phyloP scores from a whole-genome alignment of 345 rosid species.

The Eucalyptus regnans region DNA sequence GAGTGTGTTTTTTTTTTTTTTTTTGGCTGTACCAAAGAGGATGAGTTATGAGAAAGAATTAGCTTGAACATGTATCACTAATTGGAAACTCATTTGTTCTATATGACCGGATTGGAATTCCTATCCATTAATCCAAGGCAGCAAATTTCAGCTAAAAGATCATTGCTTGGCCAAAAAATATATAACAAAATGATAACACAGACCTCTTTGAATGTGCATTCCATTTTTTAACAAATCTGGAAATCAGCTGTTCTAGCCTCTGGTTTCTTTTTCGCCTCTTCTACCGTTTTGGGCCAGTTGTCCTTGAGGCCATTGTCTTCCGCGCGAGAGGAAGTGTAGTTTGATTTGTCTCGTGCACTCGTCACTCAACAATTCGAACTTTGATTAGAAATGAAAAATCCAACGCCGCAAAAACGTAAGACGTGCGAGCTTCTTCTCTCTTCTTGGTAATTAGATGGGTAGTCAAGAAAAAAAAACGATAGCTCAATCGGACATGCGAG shows the following conservation, averaged over 20 bases:
- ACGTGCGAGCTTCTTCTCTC: neutral
- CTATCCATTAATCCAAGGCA: neutral
- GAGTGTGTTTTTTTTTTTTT: rapidly evolving
- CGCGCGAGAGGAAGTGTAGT: neutral
- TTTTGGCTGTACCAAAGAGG: neutral
- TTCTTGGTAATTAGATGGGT: neutral
- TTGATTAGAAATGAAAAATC: rapidly evolving
- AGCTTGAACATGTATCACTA: neutral
- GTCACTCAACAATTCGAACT: neutral
- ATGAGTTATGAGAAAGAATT: neutral
- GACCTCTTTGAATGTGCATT: neutral
- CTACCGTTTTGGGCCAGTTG: neutral
- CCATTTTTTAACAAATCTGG: neutral
- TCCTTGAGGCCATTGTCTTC: neutral
- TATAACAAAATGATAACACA: neutral
- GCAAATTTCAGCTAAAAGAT: neutral
- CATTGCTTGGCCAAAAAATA: neutral
- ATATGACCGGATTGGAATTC: rapidly evolving
- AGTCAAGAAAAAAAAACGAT: too few species aligned
- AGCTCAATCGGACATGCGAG: neutral
- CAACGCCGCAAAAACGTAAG: rapidly evolving
- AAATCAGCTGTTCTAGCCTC: neutral
- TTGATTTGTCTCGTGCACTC: neutral
- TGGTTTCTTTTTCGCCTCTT: rapidly evolving
- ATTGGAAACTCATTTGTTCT: neutral